phyloP scores from a whole-genome alignment of 106 monocot species.

The Platanthera guangdongensis region DNA sequence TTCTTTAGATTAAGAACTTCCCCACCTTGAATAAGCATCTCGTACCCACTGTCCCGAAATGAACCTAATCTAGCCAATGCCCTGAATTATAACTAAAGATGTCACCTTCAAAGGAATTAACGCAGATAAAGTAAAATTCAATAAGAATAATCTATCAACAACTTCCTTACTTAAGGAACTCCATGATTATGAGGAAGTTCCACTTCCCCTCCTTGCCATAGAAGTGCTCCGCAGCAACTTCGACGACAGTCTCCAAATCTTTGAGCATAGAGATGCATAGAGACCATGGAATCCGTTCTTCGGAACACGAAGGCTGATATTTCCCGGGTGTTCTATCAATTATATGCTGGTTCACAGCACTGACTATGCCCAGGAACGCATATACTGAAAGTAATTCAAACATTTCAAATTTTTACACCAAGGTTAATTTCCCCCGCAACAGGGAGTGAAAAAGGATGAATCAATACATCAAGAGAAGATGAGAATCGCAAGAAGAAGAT shows the following conservation, averaged over 20 bases:
- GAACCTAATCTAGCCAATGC: slow-evolving; percentile 62
- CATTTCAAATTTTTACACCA: background rate
- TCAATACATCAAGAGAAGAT: background rate
- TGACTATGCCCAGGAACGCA: slow-evolving; percentile 68
- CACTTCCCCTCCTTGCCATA: slow-evolving; percentile 83
- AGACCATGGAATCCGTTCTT: slow-evolving; percentile 55
- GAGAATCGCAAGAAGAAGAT: slow-evolving; percentile 2
- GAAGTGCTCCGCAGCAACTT: slow-evolving; percentile 75
- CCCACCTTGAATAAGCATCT: slow-evolving; percentile 90
- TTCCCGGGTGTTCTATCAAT: slow-evolving; percentile 44
- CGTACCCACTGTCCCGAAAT: slow-evolving; percentile 71
- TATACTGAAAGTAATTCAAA: slow-evolving; percentile 48
- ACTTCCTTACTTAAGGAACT: slow-evolving; percentile 61
- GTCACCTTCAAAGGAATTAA: background rate
- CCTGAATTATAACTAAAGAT: slow-evolving; percentile 27
- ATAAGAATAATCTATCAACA: background rate
- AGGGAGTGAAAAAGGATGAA: background rate
- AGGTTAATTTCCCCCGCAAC: background rate
- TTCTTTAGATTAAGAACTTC: slow-evolving; percentile 31
- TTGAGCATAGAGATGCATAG: slow-evolving; percentile 62
- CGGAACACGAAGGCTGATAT: slow-evolving; percentile 2
- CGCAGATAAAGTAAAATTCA: slow-evolving; percentile 1
- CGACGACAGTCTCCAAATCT: slow-evolving; percentile 77
- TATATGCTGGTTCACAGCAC: slow-evolving; percentile 76
- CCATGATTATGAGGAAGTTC: slow-evolving; percentile 60